Conservation (phyloP, 2,329 filamentous ascomycete species). For the Talaromyces sp. region DNA sequence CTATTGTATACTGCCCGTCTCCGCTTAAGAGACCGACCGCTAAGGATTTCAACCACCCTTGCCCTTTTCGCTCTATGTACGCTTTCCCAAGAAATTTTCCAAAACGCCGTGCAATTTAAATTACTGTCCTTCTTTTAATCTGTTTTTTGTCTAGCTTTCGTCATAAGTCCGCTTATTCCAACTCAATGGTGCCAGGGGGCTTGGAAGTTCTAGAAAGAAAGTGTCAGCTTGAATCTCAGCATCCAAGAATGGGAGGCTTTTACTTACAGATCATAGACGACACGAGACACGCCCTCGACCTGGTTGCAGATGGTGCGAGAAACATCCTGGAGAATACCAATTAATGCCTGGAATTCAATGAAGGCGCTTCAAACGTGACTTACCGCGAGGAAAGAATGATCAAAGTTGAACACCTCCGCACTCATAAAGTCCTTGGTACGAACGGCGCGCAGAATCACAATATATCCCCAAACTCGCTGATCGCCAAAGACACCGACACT, state of each 20-base stretch:
- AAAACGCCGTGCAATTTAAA: not conserved
- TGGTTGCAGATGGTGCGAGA: conserved; percentile 71
- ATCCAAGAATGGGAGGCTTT: not conserved
- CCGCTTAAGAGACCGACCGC: not conserved
- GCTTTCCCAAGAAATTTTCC: not conserved
- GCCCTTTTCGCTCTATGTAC: not conserved
- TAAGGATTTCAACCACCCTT: not conserved
- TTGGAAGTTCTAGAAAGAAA: not conserved
- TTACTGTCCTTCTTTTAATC: not conserved
- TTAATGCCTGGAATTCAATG: not conserved
- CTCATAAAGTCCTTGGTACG: conserved; percentile 68
- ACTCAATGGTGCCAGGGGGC: conserved; percentile 2
- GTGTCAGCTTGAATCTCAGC: not conserved
- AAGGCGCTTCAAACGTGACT: not conserved
- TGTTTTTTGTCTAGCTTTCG: not conserved
- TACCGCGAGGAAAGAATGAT: conserved; percentile 54
- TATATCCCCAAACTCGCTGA: conserved; percentile 61
- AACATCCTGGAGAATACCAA: conserved; percentile 52
- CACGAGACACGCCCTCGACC: conserved; percentile 67
- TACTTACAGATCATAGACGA: conserved; percentile 59
- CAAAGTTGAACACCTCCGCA: conserved; percentile 65
- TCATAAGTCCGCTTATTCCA: not conserved
- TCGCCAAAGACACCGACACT: conserved; percentile 49
- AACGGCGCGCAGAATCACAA: conserved; percentile 59
- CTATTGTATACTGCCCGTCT: not conserved